These are phyloP conservation scores for Hippophae rhamnoides DNA, from an alignment of 306 rosid species.

Conservation along the genomic window DNA sequence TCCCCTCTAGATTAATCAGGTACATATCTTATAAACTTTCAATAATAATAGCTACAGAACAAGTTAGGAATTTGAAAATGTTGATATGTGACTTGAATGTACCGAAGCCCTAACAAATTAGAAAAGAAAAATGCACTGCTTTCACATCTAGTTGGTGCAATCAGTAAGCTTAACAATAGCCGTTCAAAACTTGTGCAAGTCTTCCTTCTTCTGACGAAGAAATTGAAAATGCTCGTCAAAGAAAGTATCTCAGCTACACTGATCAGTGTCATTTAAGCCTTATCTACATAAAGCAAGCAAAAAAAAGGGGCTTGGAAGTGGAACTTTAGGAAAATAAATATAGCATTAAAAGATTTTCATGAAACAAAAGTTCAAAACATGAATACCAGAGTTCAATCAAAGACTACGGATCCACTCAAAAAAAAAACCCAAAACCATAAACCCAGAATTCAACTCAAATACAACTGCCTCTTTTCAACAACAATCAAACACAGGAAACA, in stretches of 20 bases:
- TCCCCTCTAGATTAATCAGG: no score
- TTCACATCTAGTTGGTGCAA: background rate
- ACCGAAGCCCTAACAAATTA: background rate
- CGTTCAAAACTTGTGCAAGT: conserved; percentile 4
- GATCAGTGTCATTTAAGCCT: no score
- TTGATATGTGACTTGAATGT: background rate
- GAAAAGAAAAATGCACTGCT: background rate
- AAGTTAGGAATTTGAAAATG: background rate
- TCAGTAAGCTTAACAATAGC: background rate
- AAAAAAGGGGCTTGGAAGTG: background rate
- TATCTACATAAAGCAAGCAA: background rate
- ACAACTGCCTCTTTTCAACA: background rate
- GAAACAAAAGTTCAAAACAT: background rate
- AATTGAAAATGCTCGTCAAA: conserved; percentile 3
- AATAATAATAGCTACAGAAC: background rate
- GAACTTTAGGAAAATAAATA: background rate
- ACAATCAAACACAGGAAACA: background rate
- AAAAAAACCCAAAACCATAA: background rate
- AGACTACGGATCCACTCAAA: background rate
- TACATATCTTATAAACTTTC: no score
- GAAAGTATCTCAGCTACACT: background rate
- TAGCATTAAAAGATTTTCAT: background rate
- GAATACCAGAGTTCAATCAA: background rate
- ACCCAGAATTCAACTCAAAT: background rate
- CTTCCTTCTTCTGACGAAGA: background rate